Evolutionary conservation across 2,329 filamentous ascomycete species (phyloP), one percentile per base, ranked within the genome.

Genomic region (Verticillium isaacii): DNA sequence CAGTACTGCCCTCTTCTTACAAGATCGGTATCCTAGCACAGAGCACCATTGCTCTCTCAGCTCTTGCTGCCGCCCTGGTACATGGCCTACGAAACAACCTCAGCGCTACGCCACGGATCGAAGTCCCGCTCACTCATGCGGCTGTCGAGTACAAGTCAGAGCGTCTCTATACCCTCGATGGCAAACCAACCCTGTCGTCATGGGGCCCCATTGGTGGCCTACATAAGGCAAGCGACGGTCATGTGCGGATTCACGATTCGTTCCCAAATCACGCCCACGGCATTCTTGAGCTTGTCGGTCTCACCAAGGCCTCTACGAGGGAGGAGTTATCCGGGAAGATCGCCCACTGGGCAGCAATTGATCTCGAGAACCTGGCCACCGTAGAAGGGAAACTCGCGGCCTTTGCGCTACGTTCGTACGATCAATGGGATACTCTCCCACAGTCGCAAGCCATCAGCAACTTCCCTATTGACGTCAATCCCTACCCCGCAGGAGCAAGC

Each of bases 1-100:
- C 73, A 5, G 73, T 71, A 3, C 68, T 77, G 1, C 77, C 78
- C 0, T 85, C 82, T 1, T 86, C 83, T 0, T 86, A 80, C 74
- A 84, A 83, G 61, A 77, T 86, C 15, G 80, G 76, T 0, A 72
- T 80, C 41, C 71, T 87, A 0, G 83, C 83, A 0, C 83, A 86
- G 66, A 73, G 77, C 12, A 75, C 78, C 1, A 83, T 87, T 32
- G 80, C 76, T 0, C 67, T 83, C 0, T 81, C 84, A 0, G 80
- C 80, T 0, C 72, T 87, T 0, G 68, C 77, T 0, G 83, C 84
- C 1, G 77, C 82, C 0, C 72, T 81, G 9, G 68, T 84, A 14
- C 72, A 79, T 62, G 71, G 78, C 1, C 41, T 69, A 1, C 73
- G 76, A 2, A 71, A 73, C 9, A 7, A 60, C 6, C 66, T 32